Percentiles rank a stretch among this genome's conserved stretches.
Evolutionary conservation across 2,329 filamentous ascomycete genomes (phyloP).

Genomic region (Alternaria atra): DNA sequence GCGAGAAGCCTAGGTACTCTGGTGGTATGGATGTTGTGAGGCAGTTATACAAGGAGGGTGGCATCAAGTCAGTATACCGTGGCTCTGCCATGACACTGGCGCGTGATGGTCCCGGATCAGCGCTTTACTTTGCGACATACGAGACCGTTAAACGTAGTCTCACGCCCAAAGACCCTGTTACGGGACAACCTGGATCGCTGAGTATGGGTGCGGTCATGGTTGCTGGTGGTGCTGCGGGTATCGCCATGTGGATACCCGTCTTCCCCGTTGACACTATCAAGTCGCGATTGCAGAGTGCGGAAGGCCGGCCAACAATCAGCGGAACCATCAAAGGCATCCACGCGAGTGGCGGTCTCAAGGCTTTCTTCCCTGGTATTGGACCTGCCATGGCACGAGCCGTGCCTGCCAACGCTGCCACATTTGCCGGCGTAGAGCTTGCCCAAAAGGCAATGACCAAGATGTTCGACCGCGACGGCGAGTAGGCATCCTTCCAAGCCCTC

Average conservation of each 20-base stretch:
- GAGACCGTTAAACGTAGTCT: slow-evolving; percentile 91
- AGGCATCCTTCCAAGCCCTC: not conserved
- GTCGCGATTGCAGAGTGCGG: slow-evolving; percentile 88
- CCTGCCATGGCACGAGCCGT: slow-evolving; percentile 92
- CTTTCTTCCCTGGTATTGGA: slow-evolving; percentile 97
- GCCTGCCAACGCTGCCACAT: slow-evolving; percentile 95
- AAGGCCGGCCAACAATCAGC: slow-evolving; percentile 81
- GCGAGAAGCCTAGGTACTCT: slow-evolving; percentile 90
- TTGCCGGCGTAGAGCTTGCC: slow-evolving; percentile 83
- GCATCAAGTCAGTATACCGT: slow-evolving; percentile 89
- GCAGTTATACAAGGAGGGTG: slow-evolving; percentile 91
- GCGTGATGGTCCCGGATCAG: slow-evolving; percentile 89
- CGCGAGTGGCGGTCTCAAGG: slow-evolving; percentile 79
- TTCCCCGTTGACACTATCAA: slow-evolving; percentile 99
- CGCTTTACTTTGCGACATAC: slow-evolving; percentile 97
- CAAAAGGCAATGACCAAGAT: slow-evolving; percentile 83
- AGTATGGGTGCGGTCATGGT: slow-evolving; percentile 83
- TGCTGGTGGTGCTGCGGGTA: slow-evolving; percentile 87
- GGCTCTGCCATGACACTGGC: slow-evolving; percentile 91
- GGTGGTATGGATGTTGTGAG: slow-evolving; percentile 90
- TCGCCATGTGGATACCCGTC: slow-evolving; percentile 99
- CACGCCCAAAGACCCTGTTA: slow-evolving; percentile 78
- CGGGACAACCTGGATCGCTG: slow-evolving; percentile 78
- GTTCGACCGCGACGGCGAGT: slow-evolving; percentile 61
- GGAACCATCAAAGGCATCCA: slow-evolving; percentile 86